Evolutionary conservation across 805 yeast genomes (phyloP), one percentile per base, ranked within the genome.

Genomic region (Starmerella gropengiesseri): DNA sequence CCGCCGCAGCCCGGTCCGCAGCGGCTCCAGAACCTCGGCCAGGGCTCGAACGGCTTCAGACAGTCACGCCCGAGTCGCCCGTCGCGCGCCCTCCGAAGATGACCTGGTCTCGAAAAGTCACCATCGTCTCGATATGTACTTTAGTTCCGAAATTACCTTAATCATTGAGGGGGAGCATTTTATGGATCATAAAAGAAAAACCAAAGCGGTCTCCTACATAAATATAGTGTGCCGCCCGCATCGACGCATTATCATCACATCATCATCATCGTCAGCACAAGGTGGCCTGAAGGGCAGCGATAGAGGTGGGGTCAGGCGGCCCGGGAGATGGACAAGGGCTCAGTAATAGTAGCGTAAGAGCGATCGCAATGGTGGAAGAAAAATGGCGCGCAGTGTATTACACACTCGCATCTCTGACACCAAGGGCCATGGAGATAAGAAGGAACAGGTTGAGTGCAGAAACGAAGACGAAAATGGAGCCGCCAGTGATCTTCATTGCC

Each of bases 391-490:
- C n/a, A n/a, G n/a, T n/a, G n/a, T n/a, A n/a, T 40, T 33, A 47
- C 7, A 47, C 26, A 13, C 31, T 38, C 12, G 52, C 52, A 21
- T 47, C 52, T 25, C 34, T 34, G 13, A 49, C 48, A 14, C 52
- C 52, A 4, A 47, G 35, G 2, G 51, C 52, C 54, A 51, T 51
- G 11, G 49, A 44, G 13, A 45, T 31, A 13, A 85, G 73, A 54
- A 85, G 66, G 64, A 80, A 84, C 45, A 78, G 63, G 55, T 85
- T 85, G 55, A 85, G 69, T 20, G 75, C 65, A 7, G 86, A 74
- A 18, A 85, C 81, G 19, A 77, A 68, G 1, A 72, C 72, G 85
- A 94, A 85, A 12, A 81, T 72, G 20, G 70, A 44, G 11, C 77
- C 56, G 2, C 91, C 83, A 1, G 66, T 36, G 32, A 68, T 58